phyloP scores from a whole-genome alignment of 2,329 filamentous ascomycete species.

The Fusarium agapanthi region DNA sequence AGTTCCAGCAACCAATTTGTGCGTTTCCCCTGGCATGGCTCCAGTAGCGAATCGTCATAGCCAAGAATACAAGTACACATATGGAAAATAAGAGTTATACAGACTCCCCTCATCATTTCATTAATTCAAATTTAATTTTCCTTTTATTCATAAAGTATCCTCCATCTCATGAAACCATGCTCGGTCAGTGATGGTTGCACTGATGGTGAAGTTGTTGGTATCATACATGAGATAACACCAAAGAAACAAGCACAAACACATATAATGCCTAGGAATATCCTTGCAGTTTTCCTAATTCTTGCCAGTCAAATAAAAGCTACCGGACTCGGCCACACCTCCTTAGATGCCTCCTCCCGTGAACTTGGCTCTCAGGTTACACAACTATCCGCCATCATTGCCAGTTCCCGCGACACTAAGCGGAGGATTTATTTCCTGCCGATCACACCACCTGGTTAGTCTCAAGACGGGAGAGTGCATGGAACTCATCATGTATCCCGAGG shows the following conservation, averaged over 20 bases:
- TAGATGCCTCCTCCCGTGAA: conserved; percentile 19
- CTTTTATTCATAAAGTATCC: background rate
- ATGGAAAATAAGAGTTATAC: background rate
- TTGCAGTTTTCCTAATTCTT: background rate
- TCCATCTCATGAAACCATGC: background rate
- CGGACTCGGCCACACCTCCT: background rate
- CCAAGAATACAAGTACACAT: background rate
- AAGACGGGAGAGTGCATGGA: conserved; percentile 13
- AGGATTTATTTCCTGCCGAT: background rate
- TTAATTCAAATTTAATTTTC: background rate
- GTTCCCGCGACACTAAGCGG: conserved; percentile 8
- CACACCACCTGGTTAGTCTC: background rate
- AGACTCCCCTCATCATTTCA: background rate
- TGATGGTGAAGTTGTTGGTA: background rate
- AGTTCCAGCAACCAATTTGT: background rate
- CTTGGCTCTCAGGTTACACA: conserved; percentile 20
- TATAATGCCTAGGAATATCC: background rate
- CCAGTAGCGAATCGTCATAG: background rate
- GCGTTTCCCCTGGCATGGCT: background rate
- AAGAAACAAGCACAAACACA: background rate
- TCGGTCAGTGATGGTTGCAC: background rate
- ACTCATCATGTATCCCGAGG: background rate
- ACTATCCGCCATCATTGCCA: background rate
- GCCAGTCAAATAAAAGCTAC: background rate
- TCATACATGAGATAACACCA: background rate